A percentile compares a stretch with the other conserved stretches of the same genome.
These are phyloP conservation scores for Pythium folliculosum DNA, from an alignment of 352 stramenopile genomes.

Conservation along the genomic window DNA sequence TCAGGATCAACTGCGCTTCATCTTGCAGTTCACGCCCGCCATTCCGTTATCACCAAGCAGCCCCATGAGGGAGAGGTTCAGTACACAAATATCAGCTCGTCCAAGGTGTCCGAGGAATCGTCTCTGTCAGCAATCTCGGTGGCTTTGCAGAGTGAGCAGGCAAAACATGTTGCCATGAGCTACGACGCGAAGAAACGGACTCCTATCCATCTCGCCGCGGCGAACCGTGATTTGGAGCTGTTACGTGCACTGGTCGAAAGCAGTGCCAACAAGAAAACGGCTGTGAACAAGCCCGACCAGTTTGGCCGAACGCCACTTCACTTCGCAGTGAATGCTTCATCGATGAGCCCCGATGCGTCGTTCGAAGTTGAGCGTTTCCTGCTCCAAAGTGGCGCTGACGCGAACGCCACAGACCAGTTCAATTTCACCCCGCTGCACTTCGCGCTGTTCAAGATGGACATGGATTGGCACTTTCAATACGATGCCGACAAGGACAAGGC, in stretches of 20 bases:
- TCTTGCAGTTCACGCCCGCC: slow-evolving; percentile 41
- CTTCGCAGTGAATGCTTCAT: slow-evolving; percentile 66
- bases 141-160: slow-evolving; percentile 47
- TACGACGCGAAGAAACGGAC: slow-evolving; percentile 50
- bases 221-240: slow-evolving; percentile 64
- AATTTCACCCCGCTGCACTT: slow-evolving; percentile 64
- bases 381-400: slow-evolving; percentile 53
- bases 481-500: slow-evolving; percentile 34
- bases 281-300: slow-evolving; percentile 52
- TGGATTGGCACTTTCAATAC: slow-evolving; percentile 67
- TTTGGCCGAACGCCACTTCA: slow-evolving; percentile 67
- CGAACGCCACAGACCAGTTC: slow-evolving; percentile 60
- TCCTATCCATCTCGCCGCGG: slow-evolving; percentile 59
- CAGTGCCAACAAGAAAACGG: slow-evolving; percentile 35
- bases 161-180: slow-evolving; percentile 45
- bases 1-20: slow-evolving; percentile 46
- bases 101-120: slow-evolving; percentile 8
- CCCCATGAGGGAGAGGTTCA: slow-evolving; percentile 54
- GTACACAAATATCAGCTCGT: slow-evolving; percentile 42
- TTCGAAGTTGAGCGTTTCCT: slow-evolving; percentile 80
- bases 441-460: slow-evolving; percentile 64
- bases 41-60: slow-evolving; percentile 52
- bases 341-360: slow-evolving; percentile 70
- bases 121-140: slow-evolving; percentile 54
- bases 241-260: slow-evolving; percentile 49